Base-by-base conservation (phyloP, 2,329 filamentous ascomycete genomes). In the Sclerotinia sclerotiorum region DNA sequence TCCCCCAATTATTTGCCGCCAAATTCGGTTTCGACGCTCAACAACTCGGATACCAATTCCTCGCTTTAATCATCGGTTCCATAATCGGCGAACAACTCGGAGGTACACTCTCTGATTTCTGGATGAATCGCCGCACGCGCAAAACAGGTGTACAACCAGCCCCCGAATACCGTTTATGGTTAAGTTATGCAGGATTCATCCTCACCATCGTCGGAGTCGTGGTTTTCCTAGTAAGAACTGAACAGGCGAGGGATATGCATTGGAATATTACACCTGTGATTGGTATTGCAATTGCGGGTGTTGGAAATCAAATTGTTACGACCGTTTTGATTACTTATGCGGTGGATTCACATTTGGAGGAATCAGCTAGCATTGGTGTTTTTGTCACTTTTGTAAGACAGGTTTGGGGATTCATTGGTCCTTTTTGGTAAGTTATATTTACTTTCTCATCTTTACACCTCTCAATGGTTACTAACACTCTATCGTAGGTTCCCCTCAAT, bases 231-330 rank as follows among this genome's bases (percentile, higher is more conserved):
- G 81, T 87, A 0, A 82, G 84, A 68, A 79, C 82, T 0, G 77
- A 84, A 57, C 78, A 82, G 32, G 81, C 83, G 1, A 72, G 75
- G 0, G 73, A 77, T 0, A 75, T 78, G 0, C 75, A 81, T 3
- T 88, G 84, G 83, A 84, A 87, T 64, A 80, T 87, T 3, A 86
- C 85, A 0, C 87, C 86, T 0, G 78, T 86, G 15, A 73, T 88
- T 19, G 85, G 85, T 5, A 81, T 80, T 5, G 85, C 80, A 1
- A 82, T 85, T 69, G 80, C 79, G 0, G 82, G 82, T 0, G 82
- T 81, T 7, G 86, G 87, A 0, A 87, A 87, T 69, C 86, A 88
- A 74, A 83, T 88, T 49, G 81, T 88, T 19, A 88, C 67, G n/a
- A 68, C 67, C n/a, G 54, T 68, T 17, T 48, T 70, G 7, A 51